Percentiles rank a stretch among this genome's conserved stretches.
Evolutionary conservation across 2,329 filamentous ascomycete genomes (phyloP).

Genomic region (Fusarium pseudoanthophilum): DNA sequence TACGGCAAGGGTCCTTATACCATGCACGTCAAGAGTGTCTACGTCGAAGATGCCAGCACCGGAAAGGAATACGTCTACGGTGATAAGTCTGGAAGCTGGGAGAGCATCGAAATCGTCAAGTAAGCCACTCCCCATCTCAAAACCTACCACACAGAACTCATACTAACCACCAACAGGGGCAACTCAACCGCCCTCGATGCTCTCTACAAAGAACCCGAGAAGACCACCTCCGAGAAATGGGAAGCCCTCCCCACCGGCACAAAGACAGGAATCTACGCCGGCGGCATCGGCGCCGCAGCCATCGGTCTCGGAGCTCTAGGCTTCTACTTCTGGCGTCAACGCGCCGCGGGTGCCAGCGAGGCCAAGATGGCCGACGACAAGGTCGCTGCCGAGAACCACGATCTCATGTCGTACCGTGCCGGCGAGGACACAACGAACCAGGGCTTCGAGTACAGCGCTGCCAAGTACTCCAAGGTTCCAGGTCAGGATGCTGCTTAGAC

Average conservation of each 20-base stretch:
- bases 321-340: conserved; percentile 67
- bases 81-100: conserved; percentile 69
- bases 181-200: conserved; percentile 66
- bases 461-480: conserved; percentile 24
- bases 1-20: conserved; percentile 74
- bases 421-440: conserved; percentile 42
- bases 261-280: conserved; percentile 65
- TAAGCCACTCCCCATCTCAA: conserved; percentile 50
- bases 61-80: conserved; percentile 74
- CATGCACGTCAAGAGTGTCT: conserved; percentile 75
- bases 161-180: conserved; percentile 52
- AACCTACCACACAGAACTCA: rapidly evolving
- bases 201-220: conserved; percentile 54
- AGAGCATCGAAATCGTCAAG: conserved; percentile 70
- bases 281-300: conserved; percentile 56
- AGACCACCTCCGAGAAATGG: conserved; percentile 65
- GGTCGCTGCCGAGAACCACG: conserved; percentile 60
- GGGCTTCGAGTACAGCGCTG: conserved; percentile 44
- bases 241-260: conserved; percentile 59
- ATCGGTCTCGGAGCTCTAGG: conserved; percentile 55
- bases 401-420: conserved; percentile 61
- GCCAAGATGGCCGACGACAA: conserved; percentile 58
- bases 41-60: conserved; percentile 67
- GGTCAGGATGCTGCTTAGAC: conserved; percentile 20
- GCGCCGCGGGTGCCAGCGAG: conserved; percentile 62